phyloP scores from a whole-genome alignment of 768 basidiomycete genomes.

The Kwoniella sp. region DNA sequence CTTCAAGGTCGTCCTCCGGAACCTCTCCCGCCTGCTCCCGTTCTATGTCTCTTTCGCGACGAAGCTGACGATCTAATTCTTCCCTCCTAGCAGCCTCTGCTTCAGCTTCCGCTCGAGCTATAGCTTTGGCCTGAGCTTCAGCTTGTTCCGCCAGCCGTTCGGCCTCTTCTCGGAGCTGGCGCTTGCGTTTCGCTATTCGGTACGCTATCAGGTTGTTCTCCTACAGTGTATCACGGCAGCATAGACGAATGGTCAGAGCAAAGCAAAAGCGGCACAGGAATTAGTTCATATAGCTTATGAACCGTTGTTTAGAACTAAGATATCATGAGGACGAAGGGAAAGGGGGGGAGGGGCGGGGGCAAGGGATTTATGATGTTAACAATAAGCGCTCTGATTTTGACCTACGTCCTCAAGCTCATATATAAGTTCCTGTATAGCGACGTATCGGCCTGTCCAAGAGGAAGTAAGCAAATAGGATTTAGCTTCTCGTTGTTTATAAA shows the following conservation, averaged over 20 bases:
- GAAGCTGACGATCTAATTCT: neutral
- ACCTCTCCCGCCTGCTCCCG: too few species aligned
- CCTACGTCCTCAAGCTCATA: slow-evolving; percentile 31
- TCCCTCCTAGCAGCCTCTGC: neutral
- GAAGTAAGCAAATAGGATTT: too few species aligned
- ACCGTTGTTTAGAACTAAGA: too few species aligned
- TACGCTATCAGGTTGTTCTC: slow-evolving; percentile 38
- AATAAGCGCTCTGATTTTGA: neutral
- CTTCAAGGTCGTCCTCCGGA: too few species aligned
- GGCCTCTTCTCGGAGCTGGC: slow-evolving; percentile 1
- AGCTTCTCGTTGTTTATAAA: too few species aligned
- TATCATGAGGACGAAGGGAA: too few species aligned
- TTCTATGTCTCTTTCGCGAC: neutral
- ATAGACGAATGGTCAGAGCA: too few species aligned
- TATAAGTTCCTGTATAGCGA: slow-evolving; percentile 22
- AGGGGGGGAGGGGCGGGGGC: too few species aligned
- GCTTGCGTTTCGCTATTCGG: slow-evolving; percentile 21
- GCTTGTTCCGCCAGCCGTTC: neutral
- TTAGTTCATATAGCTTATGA: neutral
- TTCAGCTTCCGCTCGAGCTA: neutral
- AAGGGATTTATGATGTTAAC: too few species aligned
- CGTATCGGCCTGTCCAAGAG: slow-evolving; percentile 30
- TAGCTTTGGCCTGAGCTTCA: neutral
- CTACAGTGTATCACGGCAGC: too few species aligned
- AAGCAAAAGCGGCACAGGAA: too few species aligned